Evolutionary conservation across 176 grass and related monocot genomes (phyloP).

Genomic region (Ensete ventricosum): DNA sequence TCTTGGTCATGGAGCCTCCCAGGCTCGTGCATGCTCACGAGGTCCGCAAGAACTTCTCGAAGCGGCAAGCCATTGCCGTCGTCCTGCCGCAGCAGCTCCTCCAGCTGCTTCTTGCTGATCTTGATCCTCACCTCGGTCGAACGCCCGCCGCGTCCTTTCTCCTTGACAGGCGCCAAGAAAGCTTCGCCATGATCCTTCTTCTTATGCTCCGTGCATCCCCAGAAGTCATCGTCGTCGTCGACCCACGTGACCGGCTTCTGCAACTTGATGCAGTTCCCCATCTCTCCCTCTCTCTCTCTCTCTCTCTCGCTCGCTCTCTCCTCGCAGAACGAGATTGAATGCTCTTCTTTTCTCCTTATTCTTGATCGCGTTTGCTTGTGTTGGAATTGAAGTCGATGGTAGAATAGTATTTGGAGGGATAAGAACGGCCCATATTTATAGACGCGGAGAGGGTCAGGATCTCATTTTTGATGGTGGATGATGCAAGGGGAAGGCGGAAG

Average conservation of each 20-base stretch:
- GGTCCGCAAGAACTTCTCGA: background rate
- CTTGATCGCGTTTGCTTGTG: background rate
- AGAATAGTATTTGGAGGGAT: background rate
- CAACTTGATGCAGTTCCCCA: constrained; percentile 13
- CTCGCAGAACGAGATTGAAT: too few species aligned
- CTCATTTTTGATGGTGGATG: too few species aligned
- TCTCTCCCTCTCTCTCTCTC: background rate
- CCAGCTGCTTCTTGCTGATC: constrained; percentile 24
- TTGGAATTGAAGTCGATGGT: background rate
- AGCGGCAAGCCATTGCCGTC: constrained; percentile 8
- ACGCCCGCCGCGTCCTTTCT: background rate
- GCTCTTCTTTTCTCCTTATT: too few species aligned
- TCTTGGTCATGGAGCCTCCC: background rate
- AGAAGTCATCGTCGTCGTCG: constrained; percentile 14
- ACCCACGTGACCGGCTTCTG: constrained; percentile 17
- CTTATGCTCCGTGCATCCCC: background rate
- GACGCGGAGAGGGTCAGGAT: too few species aligned
- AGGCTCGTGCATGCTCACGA: background rate
- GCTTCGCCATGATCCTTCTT: background rate
- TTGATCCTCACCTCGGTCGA: constrained; percentile 8
- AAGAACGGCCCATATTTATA: background rate
- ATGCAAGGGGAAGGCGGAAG: background rate
- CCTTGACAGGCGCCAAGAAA: background rate
- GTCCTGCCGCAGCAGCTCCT: constrained; percentile 2
- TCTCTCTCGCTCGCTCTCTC: background rate